Evolutionary conservation across 2,329 filamentous ascomycete species (phyloP), one percentile per base, ranked within the genome.

Genomic region (Harringtonia aguacate): DNA sequence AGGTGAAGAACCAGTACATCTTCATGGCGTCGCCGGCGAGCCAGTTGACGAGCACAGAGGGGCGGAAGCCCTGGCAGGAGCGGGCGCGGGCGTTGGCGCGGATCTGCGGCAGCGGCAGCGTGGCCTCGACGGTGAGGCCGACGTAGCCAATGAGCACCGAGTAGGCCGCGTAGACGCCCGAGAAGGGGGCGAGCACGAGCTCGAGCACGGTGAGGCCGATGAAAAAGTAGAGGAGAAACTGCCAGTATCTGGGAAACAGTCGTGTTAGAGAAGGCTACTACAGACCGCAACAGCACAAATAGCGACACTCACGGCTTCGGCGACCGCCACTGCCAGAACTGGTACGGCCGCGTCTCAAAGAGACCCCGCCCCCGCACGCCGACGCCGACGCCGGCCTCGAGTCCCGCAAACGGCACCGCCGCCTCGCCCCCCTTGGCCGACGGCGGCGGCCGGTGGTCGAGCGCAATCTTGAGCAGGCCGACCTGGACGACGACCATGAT

Each of bases 1-100:
- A 75, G 2, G 80, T 84, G 48, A 89, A 83, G 66, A 90, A 92
- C 79, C 79, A 83, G 56, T 87, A 84, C 73, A 90, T 84, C 71
- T 94, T 94, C 80, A 92, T 87, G 9, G 75, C 70, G 61, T 94
- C 86, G 48, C 86, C 86, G 3, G 82, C 65, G 43, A 94, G 67
- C 86, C 86, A 94, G 59, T 81, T 87, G 24, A 70, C 75, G 46
- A 92, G 66, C 5, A 94, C 80, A 8, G 81, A 86, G 12, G 87
- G 57, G 15, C 86, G 74, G 62, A 94, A 87, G 7, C 86, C 86
- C 59, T 79, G 82, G 67, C 82, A 87, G 2, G 84, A 86, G 47
- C 73, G 70, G 5, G 76, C 72, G 29, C 75, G 73, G 50, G 74
- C 69, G 58, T 92, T 92, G 36, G 83, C 67, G 39, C 86, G 57